Percentiles rank a stretch among this genome's conserved stretches.
These are phyloP conservation scores for Globisporangium orthogonon DNA, from an alignment of 352 stramenopile genomes.

Conservation along the genomic window DNA sequence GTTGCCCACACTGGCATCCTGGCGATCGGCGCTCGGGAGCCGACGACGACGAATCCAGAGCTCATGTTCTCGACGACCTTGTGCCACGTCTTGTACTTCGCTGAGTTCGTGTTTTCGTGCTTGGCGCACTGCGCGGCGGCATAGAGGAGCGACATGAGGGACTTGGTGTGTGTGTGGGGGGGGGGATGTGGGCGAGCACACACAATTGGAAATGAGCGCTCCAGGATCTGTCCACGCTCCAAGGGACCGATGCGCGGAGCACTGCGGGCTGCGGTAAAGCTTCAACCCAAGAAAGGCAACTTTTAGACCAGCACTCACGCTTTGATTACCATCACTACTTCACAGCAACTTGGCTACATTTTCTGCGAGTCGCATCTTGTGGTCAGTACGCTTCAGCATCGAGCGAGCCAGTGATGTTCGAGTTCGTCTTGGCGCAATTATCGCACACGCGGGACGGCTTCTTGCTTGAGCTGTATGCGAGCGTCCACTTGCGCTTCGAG, in stretches of 20 bases:
- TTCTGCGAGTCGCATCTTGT: not conserved
- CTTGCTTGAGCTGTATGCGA: conserved; percentile 71
- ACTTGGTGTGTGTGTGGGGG: not conserved
- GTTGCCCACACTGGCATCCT: conserved; percentile 12
- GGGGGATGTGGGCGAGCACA: not conserved
- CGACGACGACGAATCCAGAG: conserved; percentile 6
- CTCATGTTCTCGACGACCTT: conserved; percentile 8
- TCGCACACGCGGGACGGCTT: conserved; percentile 79
- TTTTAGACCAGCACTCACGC: not conserved
- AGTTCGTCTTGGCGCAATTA: conserved; percentile 43
- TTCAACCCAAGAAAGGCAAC: conserved; percentile 3
- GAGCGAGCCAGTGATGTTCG: conserved; percentile 32
- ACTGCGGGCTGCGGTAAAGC: no score
- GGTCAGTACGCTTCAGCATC: conserved; percentile 7
- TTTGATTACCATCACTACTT: not conserved
- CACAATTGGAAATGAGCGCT: not conserved
- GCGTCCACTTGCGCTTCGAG: conserved; percentile 70
- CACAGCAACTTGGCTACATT: not conserved
- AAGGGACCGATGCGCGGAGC: no score
- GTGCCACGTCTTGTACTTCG: conserved; percentile 7
- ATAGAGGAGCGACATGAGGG: conserved; percentile 14
- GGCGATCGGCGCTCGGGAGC: conserved; percentile 1
- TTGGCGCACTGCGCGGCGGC: conserved; percentile 7
- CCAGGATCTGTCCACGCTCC: not conserved
- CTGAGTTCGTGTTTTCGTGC: conserved; percentile 1